Conservation (phyloP, 2,329 filamentous ascomycete species). For the Diplocarpon rosae region DNA sequence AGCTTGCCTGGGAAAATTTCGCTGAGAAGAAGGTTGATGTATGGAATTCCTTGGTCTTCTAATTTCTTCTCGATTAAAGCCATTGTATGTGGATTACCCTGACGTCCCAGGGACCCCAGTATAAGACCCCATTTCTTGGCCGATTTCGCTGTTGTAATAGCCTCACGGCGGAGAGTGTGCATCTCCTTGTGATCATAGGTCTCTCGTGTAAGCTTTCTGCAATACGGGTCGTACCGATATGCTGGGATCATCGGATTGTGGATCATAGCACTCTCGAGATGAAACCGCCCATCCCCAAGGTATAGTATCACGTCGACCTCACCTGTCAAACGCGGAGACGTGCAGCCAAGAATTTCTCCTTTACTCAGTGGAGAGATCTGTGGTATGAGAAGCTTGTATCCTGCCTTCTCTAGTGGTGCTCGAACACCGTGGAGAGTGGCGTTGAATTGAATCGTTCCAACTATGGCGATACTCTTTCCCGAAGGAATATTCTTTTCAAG, state of each 20-base stretch:
- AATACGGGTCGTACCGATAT: conserved; percentile 96
- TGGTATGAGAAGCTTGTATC: conserved; percentile 76
- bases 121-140: conserved; percentile 93
- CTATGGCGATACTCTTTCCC: conserved; percentile 80
- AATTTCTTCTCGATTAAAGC: conserved; percentile 72
- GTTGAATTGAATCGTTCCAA: conserved; percentile 98
- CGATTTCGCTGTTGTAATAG: conserved; percentile 62
- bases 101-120: conserved; percentile 79
- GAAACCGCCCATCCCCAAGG: conserved; percentile 85
- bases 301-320: conserved; percentile 72
- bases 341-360: conserved; percentile 96
- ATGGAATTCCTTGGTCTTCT: conserved; percentile 60
- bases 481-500: conserved; percentile 78
- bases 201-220: conserved; percentile 80
- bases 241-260: conserved; percentile 86
- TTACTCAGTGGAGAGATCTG: conserved; percentile 89
- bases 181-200: conserved; percentile 88
- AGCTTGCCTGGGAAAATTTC: conserved; percentile 97
- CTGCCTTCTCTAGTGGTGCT: conserved; percentile 66
- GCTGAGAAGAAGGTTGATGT: conserved; percentile 74
- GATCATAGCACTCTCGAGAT: conserved; percentile 98
- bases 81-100: conserved; percentile 93
- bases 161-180: conserved; percentile 65
- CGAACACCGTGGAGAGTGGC: conserved; percentile 84
- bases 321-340: conserved; percentile 61